Conservation (phyloP, 129 eudicot species). For the Glebionis coronaria region DNA sequence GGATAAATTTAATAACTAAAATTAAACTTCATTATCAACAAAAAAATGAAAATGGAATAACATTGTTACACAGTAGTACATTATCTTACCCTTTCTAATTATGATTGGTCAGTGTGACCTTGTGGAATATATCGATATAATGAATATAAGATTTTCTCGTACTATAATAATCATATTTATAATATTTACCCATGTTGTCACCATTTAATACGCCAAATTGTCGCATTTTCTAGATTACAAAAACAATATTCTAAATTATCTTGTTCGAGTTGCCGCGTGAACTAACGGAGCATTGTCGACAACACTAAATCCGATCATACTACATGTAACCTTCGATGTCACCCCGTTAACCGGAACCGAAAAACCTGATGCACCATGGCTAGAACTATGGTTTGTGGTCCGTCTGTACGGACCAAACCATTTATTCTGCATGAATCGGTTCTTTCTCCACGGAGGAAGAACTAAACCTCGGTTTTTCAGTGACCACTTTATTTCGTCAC, state of each 20-base stretch:
- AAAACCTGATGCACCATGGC: background rate
- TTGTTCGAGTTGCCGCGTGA: constrained; percentile 54
- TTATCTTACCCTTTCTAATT: background rate
- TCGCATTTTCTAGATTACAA: constrained; percentile 19
- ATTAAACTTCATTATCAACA: no score
- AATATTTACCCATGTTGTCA: background rate
- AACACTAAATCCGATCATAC: constrained; percentile 71
- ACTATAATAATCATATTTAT: constrained; percentile 18
- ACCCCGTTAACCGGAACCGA: constrained; percentile 20
- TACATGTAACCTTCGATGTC: constrained; percentile 41
- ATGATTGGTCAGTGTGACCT: background rate
- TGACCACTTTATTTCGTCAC: constrained; percentile 57
- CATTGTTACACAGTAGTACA: background rate
- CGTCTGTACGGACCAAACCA: constrained; percentile 84
- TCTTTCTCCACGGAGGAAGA: constrained; percentile 91
- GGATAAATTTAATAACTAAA: no score
- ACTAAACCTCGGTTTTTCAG: constrained; percentile 51
- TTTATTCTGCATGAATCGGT: constrained; percentile 82
- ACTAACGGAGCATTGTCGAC: constrained; percentile 38
- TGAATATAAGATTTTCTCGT: constrained; percentile 11
- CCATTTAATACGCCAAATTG: constrained; percentile 2
- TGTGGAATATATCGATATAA: background rate
- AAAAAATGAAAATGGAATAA: background rate
- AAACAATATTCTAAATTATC: constrained; percentile 33
- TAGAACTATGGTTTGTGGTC: constrained; percentile 38